Evolutionary conservation across 768 basidiomycete species (phyloP).

Genomic region (Mycena vulgaris): DNA sequence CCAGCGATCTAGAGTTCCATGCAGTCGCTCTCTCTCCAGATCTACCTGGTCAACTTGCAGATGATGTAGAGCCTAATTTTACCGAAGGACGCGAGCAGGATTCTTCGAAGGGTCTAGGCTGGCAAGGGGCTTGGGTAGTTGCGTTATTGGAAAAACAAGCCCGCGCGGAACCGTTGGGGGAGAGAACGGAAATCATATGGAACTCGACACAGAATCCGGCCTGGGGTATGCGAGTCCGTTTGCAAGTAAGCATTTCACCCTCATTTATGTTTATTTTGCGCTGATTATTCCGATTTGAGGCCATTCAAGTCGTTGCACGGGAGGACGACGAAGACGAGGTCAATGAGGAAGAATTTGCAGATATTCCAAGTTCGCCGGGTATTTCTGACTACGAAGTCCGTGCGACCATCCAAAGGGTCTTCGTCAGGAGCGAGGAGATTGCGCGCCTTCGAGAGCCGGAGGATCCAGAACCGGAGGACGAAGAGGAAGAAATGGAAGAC

Average conservation of each 20-base stretch:
- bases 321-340: not conserved
- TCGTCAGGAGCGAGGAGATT: constrained; percentile 14
- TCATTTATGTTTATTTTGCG: not conserved
- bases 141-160: constrained; percentile 10
- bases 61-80: not conserved
- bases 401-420: not conserved
- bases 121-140: constrained; percentile 18
- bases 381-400: constrained; percentile 12
- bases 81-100: not conserved
- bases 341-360: not conserved
- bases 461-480: not conserved
- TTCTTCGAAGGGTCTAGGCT: constrained; percentile 6
- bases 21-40: constrained; percentile 1
- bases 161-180: constrained; percentile 6
- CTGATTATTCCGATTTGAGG: not conserved
- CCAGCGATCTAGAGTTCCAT: not conserved
- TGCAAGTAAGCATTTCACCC: not conserved
- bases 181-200: constrained; percentile 20
- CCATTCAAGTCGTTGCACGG: not conserved
- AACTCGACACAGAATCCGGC: not conserved
- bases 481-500: not conserved
- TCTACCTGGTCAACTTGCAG: constrained; percentile 9
- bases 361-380: not conserved
- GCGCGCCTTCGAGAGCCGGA: not conserved
- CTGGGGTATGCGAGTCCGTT: constrained; percentile 14